These are phyloP conservation scores for Monosporozyma aquatica DNA, from an alignment of 805 yeast species.

Conservation along the genomic window DNA sequence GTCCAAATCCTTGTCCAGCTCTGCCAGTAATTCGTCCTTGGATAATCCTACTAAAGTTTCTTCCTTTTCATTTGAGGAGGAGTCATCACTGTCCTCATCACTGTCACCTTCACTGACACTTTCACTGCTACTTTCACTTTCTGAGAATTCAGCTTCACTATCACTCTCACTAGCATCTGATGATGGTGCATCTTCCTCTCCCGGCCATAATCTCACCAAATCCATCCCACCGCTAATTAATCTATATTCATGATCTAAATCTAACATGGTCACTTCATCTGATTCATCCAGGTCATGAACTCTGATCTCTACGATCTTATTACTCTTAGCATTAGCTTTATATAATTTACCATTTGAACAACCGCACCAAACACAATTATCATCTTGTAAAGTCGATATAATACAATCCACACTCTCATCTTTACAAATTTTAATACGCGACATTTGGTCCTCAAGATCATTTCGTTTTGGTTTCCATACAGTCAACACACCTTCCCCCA, in stretches of 20 bases:
- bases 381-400: slow-evolving; percentile 40
- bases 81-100: slow-evolving; percentile 9
- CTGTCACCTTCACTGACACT: slow-evolving; percentile 15
- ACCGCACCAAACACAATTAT: slow-evolving; percentile 64
- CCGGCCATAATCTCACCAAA: slow-evolving; percentile 65
- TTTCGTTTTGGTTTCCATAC: slow-evolving; percentile 73
- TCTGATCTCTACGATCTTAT: slow-evolving; percentile 56
- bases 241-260: slow-evolving; percentile 73
- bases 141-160: slow-evolving; percentile 6
- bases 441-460: slow-evolving; percentile 65
- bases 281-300: slow-evolving; percentile 42
- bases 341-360: slow-evolving; percentile 66
- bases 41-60: slow-evolving; percentile 18
- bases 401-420: slow-evolving; percentile 70
- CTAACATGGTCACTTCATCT: slow-evolving; percentile 73
- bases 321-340: slow-evolving; percentile 54
- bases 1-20: slow-evolving; percentile 23
- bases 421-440: slow-evolving; percentile 58
- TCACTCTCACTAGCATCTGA: slow-evolving; percentile 1
- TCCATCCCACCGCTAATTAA: slow-evolving; percentile 81
- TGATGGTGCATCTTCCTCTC: slow-evolving; percentile 28
- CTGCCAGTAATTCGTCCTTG: slow-evolving; percentile 27
- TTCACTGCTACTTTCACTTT: slow-evolving; percentile 14
- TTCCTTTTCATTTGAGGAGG: slow-evolving; percentile 22
- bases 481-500: slow-evolving; percentile 85